A percentile compares a stretch with the other conserved stretches of the same genome.
Evolutionary conservation across 495 filamentous ascomycete genomes (phyloP).

Genomic region (Xylaria flabelliformis): DNA sequence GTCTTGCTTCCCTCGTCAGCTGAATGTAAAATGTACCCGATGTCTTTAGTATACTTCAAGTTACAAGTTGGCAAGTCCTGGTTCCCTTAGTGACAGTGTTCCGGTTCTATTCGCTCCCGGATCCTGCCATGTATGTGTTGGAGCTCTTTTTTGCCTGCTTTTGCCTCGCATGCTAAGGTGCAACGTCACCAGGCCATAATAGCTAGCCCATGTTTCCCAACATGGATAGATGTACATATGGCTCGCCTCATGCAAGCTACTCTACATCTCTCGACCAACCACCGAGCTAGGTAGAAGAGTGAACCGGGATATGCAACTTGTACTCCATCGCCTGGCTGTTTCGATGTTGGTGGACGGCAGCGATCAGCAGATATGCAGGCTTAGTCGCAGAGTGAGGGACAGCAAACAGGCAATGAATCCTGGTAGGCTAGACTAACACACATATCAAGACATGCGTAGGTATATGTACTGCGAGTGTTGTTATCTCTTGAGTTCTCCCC

Average conservation of each 20-base stretch:
- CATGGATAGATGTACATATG: slow-evolving; percentile 1
- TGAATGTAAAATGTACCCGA: slow-evolving; percentile 8
- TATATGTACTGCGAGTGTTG: slow-evolving; percentile 22
- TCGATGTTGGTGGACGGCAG: slow-evolving; percentile 16
- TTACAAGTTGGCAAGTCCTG: slow-evolving; percentile 2
- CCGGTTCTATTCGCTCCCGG: background rate
- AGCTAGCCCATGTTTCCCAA: slow-evolving; percentile 5
- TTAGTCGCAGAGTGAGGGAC: slow-evolving; percentile 1
- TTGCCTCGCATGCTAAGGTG: slow-evolving; percentile 1
- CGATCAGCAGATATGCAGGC: slow-evolving; percentile 14
- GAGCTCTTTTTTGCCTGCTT: background rate
- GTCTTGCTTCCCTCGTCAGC: slow-evolving; percentile 13
- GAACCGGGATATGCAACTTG: slow-evolving; percentile 14
- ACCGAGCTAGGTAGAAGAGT: background rate
- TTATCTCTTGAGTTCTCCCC: background rate
- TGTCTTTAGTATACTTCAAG: background rate
- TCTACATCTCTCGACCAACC: slow-evolving; percentile 17
- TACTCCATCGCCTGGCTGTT: slow-evolving; percentile 8
- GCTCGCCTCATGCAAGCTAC: slow-evolving; percentile 15
- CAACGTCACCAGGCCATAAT: slow-evolving; percentile 22
- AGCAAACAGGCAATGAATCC: slow-evolving; percentile 10
- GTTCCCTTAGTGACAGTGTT: background rate
- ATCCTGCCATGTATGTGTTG: slow-evolving; percentile 19
- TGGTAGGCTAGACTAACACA: background rate
- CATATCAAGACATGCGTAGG: background rate